Conservation (phyloP, 805 yeast genomes). For the Priceomyces carsonii region DNA sequence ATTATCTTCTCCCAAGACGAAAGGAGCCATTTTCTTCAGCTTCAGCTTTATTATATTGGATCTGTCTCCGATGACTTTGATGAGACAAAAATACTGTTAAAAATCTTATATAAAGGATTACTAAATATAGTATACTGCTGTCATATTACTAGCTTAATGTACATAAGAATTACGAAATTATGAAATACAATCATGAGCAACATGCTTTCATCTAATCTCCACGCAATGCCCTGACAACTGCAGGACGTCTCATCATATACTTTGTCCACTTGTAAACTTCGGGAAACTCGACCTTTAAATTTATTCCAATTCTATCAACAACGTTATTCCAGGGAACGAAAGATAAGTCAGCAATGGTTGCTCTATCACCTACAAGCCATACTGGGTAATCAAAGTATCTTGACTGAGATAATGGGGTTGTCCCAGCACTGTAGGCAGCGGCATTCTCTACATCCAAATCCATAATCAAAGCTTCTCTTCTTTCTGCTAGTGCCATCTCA, state of each 20-base stretch:
- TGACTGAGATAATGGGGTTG: constrained; percentile 82
- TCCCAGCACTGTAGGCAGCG: constrained; percentile 83
- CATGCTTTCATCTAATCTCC: constrained; percentile 48
- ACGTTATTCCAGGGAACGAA: constrained; percentile 98
- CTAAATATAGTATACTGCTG: no score
- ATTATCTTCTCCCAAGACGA: constrained; percentile 17
- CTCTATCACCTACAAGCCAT: constrained; percentile 87
- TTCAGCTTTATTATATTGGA: no score
- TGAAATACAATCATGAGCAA: no score
- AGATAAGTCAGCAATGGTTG: constrained; percentile 83
- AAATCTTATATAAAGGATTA: no score
- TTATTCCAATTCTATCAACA: constrained; percentile 88
- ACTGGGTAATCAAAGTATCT: constrained; percentile 90
- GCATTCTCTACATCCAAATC: constrained; percentile 87
- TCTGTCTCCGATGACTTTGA: no score
- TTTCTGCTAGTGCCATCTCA: constrained; percentile 92
- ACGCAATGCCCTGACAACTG: constrained; percentile 81
- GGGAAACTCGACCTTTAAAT: constrained; percentile 83
- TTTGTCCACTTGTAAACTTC: constrained; percentile 96
- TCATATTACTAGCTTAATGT: no score
- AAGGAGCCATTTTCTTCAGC: constrained; percentile 7
- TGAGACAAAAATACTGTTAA: no score
- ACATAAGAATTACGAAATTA: no score
- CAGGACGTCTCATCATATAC: constrained; percentile 93
- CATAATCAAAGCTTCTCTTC: constrained; percentile 86